phyloP scores from a whole-genome alignment of 805 yeast genomes.

The Nakazawaea molendinolei region DNA sequence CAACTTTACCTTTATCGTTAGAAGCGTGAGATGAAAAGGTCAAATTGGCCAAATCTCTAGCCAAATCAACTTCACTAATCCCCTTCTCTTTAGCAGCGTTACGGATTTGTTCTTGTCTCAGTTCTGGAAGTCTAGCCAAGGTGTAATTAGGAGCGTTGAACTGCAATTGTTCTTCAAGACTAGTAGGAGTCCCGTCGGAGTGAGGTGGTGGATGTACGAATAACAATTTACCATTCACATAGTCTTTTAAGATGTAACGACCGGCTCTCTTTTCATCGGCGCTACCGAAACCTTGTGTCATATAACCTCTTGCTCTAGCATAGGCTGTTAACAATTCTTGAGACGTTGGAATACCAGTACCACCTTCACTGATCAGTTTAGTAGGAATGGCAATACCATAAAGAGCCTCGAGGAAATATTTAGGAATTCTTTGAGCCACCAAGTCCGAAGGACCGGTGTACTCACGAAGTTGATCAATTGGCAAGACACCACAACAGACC shows the following conservation, averaged over 20 bases:
- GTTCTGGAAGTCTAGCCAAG: constrained; percentile 57
- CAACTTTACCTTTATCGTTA: constrained; percentile 36
- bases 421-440: constrained; percentile 85
- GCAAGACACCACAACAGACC: constrained; percentile 97
- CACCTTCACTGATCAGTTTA: constrained; percentile 77
- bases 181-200: constrained; percentile 46
- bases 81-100: constrained; percentile 52
- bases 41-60: constrained; percentile 62
- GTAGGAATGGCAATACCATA: constrained; percentile 88
- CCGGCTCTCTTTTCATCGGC: constrained; percentile 97
- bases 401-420: constrained; percentile 78
- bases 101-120: constrained; percentile 65
- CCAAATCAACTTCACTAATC: constrained; percentile 50
- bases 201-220: constrained; percentile 87
- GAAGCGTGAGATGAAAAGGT: constrained; percentile 76
- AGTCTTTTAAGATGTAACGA: constrained; percentile 86
- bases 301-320: constrained; percentile 94
- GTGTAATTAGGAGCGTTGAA: constrained; percentile 77
- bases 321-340: constrained; percentile 85
- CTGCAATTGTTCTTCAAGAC: constrained; percentile 45
- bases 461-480: constrained; percentile 94
- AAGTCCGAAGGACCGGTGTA: constrained; percentile 82
- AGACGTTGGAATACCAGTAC: constrained; percentile 82
- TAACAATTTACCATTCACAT: constrained; percentile 84
- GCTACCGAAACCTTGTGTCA: constrained; percentile 95